A percentile compares a stretch with the other conserved stretches of the same genome.
Evolutionary conservation across 2,329 filamentous ascomycete genomes (phyloP).

Genomic region (Aspergillus latus): DNA sequence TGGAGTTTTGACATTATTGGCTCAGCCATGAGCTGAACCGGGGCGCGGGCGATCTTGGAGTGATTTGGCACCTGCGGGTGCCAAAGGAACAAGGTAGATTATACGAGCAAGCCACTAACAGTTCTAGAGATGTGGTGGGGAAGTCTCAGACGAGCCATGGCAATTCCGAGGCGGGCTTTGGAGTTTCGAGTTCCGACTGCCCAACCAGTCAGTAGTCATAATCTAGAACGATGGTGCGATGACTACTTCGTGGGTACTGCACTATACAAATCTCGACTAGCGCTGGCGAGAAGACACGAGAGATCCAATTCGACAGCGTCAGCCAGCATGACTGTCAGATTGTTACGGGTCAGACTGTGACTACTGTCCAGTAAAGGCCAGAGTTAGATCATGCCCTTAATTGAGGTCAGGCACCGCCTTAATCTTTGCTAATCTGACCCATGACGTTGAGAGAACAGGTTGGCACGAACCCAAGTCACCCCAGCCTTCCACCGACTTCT

Average conservation of each 20-base stretch:
- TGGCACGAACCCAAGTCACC: neutral
- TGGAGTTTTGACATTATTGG: neutral
- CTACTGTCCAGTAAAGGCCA: neutral
- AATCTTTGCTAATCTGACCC: slow-evolving; percentile 2
- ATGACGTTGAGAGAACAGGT: neutral
- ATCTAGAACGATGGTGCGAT: slow-evolving; percentile 1
- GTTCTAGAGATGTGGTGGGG: neutral
- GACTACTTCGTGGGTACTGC: slow-evolving; percentile 4
- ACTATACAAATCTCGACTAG: slow-evolving; percentile 3
- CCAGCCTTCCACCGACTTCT: neutral
- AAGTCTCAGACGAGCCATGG: neutral
- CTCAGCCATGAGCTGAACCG: neutral
- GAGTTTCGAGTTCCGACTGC: neutral
- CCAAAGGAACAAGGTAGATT: neutral
- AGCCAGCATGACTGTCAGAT: neutral
- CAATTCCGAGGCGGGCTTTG: neutral
- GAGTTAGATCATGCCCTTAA: neutral
- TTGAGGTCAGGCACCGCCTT: neutral
- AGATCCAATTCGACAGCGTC: neutral
- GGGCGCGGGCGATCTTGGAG: neutral
- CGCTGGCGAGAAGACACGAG: slow-evolving; percentile 1
- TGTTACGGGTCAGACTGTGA: neutral
- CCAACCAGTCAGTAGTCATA: too few species aligned
- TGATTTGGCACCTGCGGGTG: neutral
- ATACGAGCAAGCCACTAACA: neutral